These are phyloP conservation scores for Ceratocystis harringtonii DNA, from an alignment of 2,329 filamentous ascomycete species.

Conservation along the genomic window DNA sequence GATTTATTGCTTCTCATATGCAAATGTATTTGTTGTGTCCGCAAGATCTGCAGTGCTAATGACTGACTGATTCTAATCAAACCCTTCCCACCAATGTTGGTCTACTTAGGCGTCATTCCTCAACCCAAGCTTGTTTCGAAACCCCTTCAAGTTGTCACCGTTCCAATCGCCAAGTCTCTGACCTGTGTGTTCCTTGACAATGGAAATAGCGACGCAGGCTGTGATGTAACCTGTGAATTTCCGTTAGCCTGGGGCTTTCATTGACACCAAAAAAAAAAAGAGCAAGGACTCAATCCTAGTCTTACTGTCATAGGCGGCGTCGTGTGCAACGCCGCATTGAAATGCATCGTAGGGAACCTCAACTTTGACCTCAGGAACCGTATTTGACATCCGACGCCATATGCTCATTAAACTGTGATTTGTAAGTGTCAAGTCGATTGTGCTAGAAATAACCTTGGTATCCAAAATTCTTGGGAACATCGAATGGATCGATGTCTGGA, in stretches of 20 bases:
- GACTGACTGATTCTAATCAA: background rate
- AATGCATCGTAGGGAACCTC: conserved; percentile 27
- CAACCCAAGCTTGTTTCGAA: background rate
- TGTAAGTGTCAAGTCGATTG: conserved; percentile 18
- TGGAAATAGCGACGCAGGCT: conserved; percentile 23
- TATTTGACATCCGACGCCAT: background rate
- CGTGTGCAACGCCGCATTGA: conserved; percentile 26
- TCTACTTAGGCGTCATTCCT: background rate
- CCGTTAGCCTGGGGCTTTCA: conserved; percentile 12
- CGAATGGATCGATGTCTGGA: conserved; percentile 30
- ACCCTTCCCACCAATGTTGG: too few relatives aligned
- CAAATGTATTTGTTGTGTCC: background rate
- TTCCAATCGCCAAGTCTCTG: background rate
- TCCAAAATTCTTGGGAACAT: conserved; percentile 39
- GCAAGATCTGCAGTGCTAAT: background rate
- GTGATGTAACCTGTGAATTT: conserved; percentile 28
- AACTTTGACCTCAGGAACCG: conserved; percentile 24
- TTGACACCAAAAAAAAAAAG: too few relatives aligned
- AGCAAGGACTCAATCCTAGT: background rate
- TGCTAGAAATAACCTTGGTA: conserved; percentile 44
- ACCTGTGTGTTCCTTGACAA: conserved; percentile 22
- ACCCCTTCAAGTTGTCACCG: background rate
- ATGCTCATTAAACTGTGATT: conserved; percentile 18
- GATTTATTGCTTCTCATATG: background rate
- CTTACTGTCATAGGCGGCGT: conserved; percentile 46